Evolutionary conservation across 2,329 filamentous ascomycete genomes (phyloP), one percentile per base, ranked within the genome.

Genomic region (Penicillium verrucosum): DNA sequence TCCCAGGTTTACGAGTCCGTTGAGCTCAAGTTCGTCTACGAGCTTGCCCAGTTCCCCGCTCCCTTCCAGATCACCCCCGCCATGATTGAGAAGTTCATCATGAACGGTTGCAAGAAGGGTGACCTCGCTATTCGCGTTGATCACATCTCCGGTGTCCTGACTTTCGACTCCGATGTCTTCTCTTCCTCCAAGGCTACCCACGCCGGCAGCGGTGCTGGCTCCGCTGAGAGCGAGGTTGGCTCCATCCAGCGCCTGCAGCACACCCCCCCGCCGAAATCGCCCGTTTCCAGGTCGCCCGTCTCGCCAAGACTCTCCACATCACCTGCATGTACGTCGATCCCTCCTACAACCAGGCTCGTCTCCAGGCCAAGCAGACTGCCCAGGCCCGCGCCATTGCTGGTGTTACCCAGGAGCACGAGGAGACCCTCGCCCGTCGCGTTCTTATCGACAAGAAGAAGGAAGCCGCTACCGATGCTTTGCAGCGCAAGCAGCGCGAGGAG

Each of bases 71-170:
- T 97, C 65, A 89, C 85, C 62, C 87, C 89, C 52, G 86, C 88
- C 64, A 96, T 90, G 60, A 95, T 99, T 65, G 94, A 99, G 82
- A 99, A 97, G 81, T 99, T 99, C 82, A 97, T 99, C 82, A 99
- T 99, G 94, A 99, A 99, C 77, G 94, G 94, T 62, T 97, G 96
- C 85, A 99, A 99, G 86, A 99, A 99, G 85, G 94, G 94, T 56
- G 94, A 99, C 69, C 84, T 99, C 44, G 89, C 94, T 52, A 95
- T 99, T 68, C 92, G 94, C 60, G 91, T 97, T 77, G 90, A 97
- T 73, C 94, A 99, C 73, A 92, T 92, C 60, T 93, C 92, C 52
- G 92, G 94, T 59, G 90, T 97, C 48, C 85, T 99, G 59, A 97
- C 92, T 74, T 99, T 99, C 68, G 94, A 99, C 75, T 95, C 91